Conservation (phyloP, 2,329 filamentous ascomycete genomes). For the Pseudocercospora ulei region DNA sequence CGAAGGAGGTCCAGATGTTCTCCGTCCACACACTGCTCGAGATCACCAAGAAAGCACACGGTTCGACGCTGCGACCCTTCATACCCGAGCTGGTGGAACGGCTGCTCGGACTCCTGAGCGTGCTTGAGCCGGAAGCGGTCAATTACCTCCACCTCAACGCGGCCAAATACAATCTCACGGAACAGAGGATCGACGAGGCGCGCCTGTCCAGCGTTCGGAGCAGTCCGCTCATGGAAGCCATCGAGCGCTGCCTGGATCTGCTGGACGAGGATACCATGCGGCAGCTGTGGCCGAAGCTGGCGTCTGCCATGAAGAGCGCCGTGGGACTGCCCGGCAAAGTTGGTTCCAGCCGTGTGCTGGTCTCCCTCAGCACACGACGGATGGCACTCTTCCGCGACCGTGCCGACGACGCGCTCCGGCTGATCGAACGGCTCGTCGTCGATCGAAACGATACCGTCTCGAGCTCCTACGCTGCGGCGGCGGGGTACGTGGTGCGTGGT, state of each 20-base stretch:
- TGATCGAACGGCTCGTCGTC: slow-evolving; percentile 70
- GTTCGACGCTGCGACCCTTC: slow-evolving; percentile 67
- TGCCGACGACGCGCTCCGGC: slow-evolving; percentile 62
- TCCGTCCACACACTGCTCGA: slow-evolving; percentile 71
- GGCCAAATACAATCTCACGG: slow-evolving; percentile 69
- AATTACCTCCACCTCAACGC: slow-evolving; percentile 91
- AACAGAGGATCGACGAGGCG: slow-evolving; percentile 82
- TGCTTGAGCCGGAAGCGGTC: slow-evolving; percentile 76
- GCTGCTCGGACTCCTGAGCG: slow-evolving; percentile 71
- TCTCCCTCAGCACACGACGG: slow-evolving; percentile 73
- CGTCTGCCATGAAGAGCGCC: slow-evolving; percentile 70
- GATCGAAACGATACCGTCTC: slow-evolving; percentile 93
- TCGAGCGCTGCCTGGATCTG: slow-evolving; percentile 77
- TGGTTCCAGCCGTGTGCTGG: slow-evolving; percentile 74
- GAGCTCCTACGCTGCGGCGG: slow-evolving; percentile 73
- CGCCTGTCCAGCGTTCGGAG: slow-evolving; percentile 70
- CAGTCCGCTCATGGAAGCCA: slow-evolving; percentile 84
- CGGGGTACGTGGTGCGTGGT: slow-evolving; percentile 69
- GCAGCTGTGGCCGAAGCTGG: slow-evolving; percentile 60
- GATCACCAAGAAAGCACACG: slow-evolving; percentile 75
- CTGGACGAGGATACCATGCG: slow-evolving; percentile 71
- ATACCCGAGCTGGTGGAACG: slow-evolving; percentile 72
- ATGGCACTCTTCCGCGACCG: slow-evolving; percentile 64
- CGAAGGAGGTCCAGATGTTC: slow-evolving; percentile 77
- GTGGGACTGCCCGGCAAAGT: slow-evolving; percentile 91